Evolutionary conservation across 2,329 filamentous ascomycete species (phyloP).

Genomic region (Cladosporium sp.): DNA sequence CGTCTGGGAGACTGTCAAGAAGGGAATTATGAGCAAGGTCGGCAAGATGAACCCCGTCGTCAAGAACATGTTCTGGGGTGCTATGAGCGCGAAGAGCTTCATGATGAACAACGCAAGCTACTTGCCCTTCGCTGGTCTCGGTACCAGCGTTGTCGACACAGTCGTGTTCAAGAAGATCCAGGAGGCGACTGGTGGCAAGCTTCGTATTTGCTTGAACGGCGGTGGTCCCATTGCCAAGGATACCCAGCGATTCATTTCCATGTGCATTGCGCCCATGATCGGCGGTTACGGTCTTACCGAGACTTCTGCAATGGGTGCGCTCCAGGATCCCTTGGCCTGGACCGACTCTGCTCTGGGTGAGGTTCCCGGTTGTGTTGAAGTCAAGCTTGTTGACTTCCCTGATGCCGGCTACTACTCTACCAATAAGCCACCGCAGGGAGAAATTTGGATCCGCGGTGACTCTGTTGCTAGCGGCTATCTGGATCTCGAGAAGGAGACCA

Average conservation of each 20-base stretch:
- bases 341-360: constrained; percentile 73
- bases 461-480: constrained; percentile 76
- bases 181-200: constrained; percentile 78
- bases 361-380: constrained; percentile 70
- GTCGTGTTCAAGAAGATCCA: constrained; percentile 91
- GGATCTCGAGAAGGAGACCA: constrained; percentile 79
- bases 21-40: constrained; percentile 81
- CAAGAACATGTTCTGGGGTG: constrained; percentile 73
- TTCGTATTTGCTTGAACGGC: constrained; percentile 90
- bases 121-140: constrained; percentile 45
- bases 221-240: constrained; percentile 85
- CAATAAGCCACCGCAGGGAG: constrained; percentile 76
- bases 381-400: constrained; percentile 86
- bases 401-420: constrained; percentile 82
- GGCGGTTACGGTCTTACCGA: constrained; percentile 92
- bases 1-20: constrained; percentile 96
- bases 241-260: constrained; percentile 84
- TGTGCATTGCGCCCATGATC: constrained; percentile 92
- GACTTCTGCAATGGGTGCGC: constrained; percentile 68
- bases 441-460: constrained; percentile 81
- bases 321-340: constrained; percentile 82
- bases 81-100: constrained; percentile 58
- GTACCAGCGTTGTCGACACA: constrained; percentile 67
- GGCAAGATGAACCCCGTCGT: constrained; percentile 66
- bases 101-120: constrained; percentile 47